Conservation (phyloP, 176 grass and related monocot genomes). For the Saccharum spontaneum region DNA sequence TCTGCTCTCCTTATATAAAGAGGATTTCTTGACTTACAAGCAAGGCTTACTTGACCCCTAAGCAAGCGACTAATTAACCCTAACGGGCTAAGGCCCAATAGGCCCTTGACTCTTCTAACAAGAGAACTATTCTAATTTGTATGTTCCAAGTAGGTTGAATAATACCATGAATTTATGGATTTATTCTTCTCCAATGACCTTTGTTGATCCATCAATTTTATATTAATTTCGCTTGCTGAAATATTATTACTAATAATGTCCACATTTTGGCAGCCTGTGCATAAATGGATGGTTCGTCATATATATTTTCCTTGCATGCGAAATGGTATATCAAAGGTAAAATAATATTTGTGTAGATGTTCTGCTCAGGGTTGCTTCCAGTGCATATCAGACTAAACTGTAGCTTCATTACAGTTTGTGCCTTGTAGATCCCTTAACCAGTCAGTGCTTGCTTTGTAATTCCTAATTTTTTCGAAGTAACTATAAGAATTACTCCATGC, state of each 20-base stretch:
- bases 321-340: conserved; percentile 88
- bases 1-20: too few relatives aligned
- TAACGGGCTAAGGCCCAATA: too few relatives aligned
- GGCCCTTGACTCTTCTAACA: too few relatives aligned
- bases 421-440: background rate
- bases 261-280: conserved; percentile 74
- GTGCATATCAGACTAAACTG: background rate
- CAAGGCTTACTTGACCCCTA: too few relatives aligned
- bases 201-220: background rate
- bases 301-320: conserved; percentile 92
- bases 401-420: background rate
- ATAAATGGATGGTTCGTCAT: conserved; percentile 94
- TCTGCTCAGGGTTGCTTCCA: background rate
- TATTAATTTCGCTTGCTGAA: conserved; percentile 9
- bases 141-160: background rate
- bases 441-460: background rate
- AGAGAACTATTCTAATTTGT: background rate
- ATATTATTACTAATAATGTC: conserved; percentile 13
- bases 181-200: background rate
- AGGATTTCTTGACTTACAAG: too few relatives aligned
- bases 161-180: conserved; percentile 1
- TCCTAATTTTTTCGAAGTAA: background rate
- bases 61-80: too few relatives aligned
- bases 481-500: background rate
- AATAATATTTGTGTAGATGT: background rate